These are phyloP conservation scores for Friedmanniomyces endolithicus DNA, from an alignment of 495 filamentous ascomycete genomes.

Conservation along the genomic window DNA sequence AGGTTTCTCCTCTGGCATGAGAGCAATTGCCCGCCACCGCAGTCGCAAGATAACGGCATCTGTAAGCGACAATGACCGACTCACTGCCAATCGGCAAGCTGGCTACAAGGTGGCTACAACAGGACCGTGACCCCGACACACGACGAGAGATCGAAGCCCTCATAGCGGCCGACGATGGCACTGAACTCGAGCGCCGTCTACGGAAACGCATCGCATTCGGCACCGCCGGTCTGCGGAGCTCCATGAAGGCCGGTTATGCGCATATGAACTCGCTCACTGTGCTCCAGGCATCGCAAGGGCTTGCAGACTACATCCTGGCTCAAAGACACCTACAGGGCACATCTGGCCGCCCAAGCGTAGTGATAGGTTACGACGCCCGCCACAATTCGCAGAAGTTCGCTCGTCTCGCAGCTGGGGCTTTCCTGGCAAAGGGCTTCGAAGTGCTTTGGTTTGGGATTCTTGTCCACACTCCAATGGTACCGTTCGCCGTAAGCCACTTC, in stretches of 20 bases:
- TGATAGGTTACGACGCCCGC: constrained; percentile 58
- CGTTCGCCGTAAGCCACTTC: constrained; percentile 48
- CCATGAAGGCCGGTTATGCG: constrained; percentile 59
- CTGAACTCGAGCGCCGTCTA: constrained; percentile 47
- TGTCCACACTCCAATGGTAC: constrained; percentile 56
- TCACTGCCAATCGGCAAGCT: constrained; percentile 22
- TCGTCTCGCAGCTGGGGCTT: constrained; percentile 50
- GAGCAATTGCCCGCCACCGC: too few relatives aligned
- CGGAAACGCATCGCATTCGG: constrained; percentile 52
- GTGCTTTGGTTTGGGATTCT: constrained; percentile 47
- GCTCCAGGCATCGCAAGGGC: constrained; percentile 60
- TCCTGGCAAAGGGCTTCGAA: constrained; percentile 46
- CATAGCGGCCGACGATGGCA: constrained; percentile 34
- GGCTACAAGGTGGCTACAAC: constrained; percentile 46
- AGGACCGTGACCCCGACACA: constrained; percentile 50
- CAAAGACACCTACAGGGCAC: constrained; percentile 20
- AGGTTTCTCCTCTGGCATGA: too few relatives aligned
- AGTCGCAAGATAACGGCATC: too few relatives aligned
- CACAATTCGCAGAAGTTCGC: constrained; percentile 56
- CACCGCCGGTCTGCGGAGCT: constrained; percentile 55
- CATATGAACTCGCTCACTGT: constrained; percentile 59
- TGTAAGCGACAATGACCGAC: not conserved
- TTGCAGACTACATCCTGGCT: constrained; percentile 48
- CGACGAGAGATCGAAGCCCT: constrained; percentile 48
- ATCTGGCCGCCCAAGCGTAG: constrained; percentile 32